phyloP scores from a whole-genome alignment of 176 grass and related monocot genomes.

The Triticum urartu region DNA sequence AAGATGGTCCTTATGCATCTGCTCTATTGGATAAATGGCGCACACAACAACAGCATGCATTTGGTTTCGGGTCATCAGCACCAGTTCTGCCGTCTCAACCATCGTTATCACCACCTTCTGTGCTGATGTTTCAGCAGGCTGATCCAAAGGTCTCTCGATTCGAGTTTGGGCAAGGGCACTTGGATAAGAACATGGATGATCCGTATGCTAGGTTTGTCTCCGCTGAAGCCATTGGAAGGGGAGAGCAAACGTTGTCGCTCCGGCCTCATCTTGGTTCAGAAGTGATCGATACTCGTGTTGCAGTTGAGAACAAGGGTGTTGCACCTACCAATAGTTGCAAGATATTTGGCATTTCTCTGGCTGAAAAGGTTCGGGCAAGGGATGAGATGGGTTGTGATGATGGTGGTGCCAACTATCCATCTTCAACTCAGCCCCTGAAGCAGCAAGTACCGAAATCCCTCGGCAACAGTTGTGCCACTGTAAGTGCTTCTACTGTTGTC shows the following conservation, averaged over 20 bases:
- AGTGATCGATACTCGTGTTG: neutral
- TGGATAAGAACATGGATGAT: conserved; percentile 21
- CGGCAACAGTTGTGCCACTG: conserved; percentile 49
- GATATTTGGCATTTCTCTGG: conserved; percentile 74
- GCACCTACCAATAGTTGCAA: conserved; percentile 46
- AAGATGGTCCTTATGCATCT: conserved; percentile 32
- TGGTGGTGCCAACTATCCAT: conserved; percentile 32
- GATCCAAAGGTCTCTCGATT: conserved; percentile 25
- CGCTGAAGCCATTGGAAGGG: conserved; percentile 14
- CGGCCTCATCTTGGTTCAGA: conserved; percentile 28
- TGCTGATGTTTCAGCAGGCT: conserved; percentile 58
- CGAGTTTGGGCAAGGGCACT: conserved; percentile 25
- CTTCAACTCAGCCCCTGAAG: conserved; percentile 38
- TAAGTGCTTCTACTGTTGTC: conserved; percentile 30
- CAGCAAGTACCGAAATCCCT: conserved; percentile 58
- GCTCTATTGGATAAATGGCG: conserved; percentile 41
- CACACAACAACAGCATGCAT: conserved; percentile 33
- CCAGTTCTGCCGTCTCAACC: conserved; percentile 36
- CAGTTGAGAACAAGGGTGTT: conserved; percentile 19
- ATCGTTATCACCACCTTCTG: conserved; percentile 51
- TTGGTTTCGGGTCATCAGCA: conserved; percentile 21
- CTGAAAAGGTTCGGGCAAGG: conserved; percentile 45
- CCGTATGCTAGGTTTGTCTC: conserved; percentile 11
- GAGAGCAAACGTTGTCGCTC: neutral
- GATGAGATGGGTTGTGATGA: conserved; percentile 25